These are phyloP conservation scores for Xerocomus potaroensis DNA, from an alignment of 768 basidiomycete species.

Conservation along the genomic window DNA sequence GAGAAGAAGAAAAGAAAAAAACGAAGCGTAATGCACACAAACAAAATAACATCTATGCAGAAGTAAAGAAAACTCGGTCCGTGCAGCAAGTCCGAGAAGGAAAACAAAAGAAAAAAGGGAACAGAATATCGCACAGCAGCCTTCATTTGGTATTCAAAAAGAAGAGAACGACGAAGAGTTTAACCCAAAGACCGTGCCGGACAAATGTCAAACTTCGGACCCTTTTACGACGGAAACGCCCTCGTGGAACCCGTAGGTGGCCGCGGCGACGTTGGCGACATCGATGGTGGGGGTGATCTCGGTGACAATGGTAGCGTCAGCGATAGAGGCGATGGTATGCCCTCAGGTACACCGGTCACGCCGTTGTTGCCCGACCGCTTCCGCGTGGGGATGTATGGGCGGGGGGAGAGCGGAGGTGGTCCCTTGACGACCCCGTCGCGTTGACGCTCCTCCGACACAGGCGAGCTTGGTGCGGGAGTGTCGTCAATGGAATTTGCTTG, in stretches of 20 bases:
- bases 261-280: conserved; percentile 14
- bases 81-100: too few relatives aligned
- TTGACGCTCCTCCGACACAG: conserved; percentile 20
- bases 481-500: conserved; percentile 14
- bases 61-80: too few relatives aligned
- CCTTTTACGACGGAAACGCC: conserved; percentile 7
- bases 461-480: conserved; percentile 6
- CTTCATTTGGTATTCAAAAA: too few relatives aligned
- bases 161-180: too few relatives aligned
- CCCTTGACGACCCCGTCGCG: background rate
- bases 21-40: too few relatives aligned
- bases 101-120: too few relatives aligned
- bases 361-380: conserved; percentile 41
- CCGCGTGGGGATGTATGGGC: conserved; percentile 55
- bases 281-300: background rate
- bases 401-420: conserved; percentile 35
- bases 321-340: background rate
- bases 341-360: background rate
- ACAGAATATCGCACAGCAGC: too few relatives aligned
- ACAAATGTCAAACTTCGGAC: too few relatives aligned
- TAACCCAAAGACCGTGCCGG: too few relatives aligned
- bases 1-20: too few relatives aligned
- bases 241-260: background rate
- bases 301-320: conserved; percentile 6
- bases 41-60: too few relatives aligned